Conservation (phyloP, 2,329 filamentous ascomycete species). For the Stylonectria norvegica region DNA sequence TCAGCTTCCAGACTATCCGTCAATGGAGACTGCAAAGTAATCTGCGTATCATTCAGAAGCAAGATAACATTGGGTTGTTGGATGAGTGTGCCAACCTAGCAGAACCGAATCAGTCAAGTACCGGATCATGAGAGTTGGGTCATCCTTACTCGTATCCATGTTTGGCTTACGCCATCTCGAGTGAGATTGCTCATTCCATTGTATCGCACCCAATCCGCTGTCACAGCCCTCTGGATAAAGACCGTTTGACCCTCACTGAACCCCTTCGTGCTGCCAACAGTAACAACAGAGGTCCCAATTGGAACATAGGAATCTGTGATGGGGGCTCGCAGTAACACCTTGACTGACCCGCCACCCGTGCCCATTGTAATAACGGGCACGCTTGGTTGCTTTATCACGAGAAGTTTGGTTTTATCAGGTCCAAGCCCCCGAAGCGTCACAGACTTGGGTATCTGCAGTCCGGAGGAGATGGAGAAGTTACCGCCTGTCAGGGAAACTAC, state of each 20-base stretch:
- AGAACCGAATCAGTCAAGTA: not conserved
- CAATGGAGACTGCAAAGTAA: slow-evolving; percentile 16
- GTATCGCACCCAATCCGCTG: slow-evolving; percentile 11
- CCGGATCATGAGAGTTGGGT: fast-evolving
- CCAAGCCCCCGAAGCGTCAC: slow-evolving; percentile 9
- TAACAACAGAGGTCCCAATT: slow-evolving; percentile 10
- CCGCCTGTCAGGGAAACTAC: slow-evolving; percentile 12
- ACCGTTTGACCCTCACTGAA: slow-evolving; percentile 13
- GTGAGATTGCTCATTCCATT: slow-evolving; percentile 18
- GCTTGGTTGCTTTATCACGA: slow-evolving; percentile 1
- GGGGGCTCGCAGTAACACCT: slow-evolving; percentile 2
- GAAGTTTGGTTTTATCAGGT: slow-evolving; percentile 1
- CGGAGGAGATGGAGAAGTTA: slow-evolving; percentile 10
- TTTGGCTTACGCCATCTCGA: slow-evolving; percentile 11
- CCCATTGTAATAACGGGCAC: slow-evolving; percentile 17
- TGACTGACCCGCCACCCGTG: not conserved
- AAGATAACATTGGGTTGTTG: slow-evolving; percentile 13
- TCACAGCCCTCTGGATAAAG: slow-evolving; percentile 11
- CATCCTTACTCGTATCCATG: slow-evolving; percentile 16
- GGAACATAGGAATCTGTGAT: slow-evolving; percentile 19
- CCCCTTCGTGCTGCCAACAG: not conserved
- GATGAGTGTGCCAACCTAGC: slow-evolving; percentile 11
- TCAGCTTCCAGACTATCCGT: slow-evolving; percentile 14
- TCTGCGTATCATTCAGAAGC: slow-evolving; percentile 10
- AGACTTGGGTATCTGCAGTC: slow-evolving; percentile 5